Evolutionary conservation across 1,139 yeast species (phyloP).

Genomic region (Pichia sp.): DNA sequence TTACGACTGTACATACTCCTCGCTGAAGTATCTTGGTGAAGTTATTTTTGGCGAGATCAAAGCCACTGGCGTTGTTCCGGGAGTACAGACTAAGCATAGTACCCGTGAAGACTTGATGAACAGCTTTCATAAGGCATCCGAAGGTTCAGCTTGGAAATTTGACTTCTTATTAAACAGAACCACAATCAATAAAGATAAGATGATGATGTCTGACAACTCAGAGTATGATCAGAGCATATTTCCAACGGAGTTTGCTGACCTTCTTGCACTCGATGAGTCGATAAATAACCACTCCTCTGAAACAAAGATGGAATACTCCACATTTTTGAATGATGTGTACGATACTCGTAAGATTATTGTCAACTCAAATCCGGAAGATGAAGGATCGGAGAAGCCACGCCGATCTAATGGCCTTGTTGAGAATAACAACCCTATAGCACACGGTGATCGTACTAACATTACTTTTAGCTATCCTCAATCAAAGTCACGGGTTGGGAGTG

Average conservation of each 20-base stretch:
- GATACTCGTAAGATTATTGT: no score
- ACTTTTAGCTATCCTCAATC: no score
- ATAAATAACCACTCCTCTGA: neutral
- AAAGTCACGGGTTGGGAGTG: no score
- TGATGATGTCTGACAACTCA: neutral
- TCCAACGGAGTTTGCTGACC: neutral
- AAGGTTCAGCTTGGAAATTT: slow-evolving; percentile 4
- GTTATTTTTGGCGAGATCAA: slow-evolving; percentile 48
- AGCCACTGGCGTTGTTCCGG: slow-evolving; percentile 55
- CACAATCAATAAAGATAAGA: neutral
- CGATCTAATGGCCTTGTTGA: no score
- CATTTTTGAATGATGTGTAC: no score
- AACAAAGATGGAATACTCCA: no score
- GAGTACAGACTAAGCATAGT: slow-evolving; percentile 24
- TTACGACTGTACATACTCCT: slow-evolving; percentile 52
- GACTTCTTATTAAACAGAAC: slow-evolving; percentile 10
- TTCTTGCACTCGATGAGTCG: slow-evolving; percentile 1
- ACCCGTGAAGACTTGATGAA: slow-evolving; percentile 9
- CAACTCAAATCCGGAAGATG: no score
- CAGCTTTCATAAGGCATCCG: slow-evolving; percentile 1
- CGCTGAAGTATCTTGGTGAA: slow-evolving; percentile 42
- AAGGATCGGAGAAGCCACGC: no score
- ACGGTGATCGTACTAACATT: no score
- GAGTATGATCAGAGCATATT: neutral
- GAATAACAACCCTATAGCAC: no score